These are phyloP conservation scores for Geranium rotundifolium DNA, from an alignment of 345 rosid genomes.

Conservation along the genomic window DNA sequence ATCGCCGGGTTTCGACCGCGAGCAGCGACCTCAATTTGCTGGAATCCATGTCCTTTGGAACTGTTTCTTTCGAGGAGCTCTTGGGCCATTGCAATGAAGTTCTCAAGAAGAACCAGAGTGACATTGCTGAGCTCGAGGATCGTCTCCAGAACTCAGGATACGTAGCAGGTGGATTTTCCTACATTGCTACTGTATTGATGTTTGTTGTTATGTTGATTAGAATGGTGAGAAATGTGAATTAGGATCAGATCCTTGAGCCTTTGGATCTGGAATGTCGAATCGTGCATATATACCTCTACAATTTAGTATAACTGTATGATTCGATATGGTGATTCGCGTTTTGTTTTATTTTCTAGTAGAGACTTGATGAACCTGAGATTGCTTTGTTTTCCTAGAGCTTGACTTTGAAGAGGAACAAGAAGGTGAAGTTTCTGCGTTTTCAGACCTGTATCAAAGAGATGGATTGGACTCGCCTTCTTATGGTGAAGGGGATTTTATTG, in stretches of 20 bases:
- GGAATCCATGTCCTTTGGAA: slow-evolving; percentile 67
- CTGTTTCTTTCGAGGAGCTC: slow-evolving; percentile 77
- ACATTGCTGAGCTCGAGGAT: slow-evolving; percentile 35
- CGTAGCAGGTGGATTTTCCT: slow-evolving; percentile 25
- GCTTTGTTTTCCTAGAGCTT: slow-evolving; percentile 18
- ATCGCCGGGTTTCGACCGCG: slow-evolving; percentile 49
- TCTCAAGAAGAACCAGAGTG: slow-evolving; percentile 38
- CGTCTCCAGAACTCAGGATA: slow-evolving; percentile 35
- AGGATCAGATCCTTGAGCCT: too few relatives aligned
- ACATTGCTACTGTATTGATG: too few relatives aligned
- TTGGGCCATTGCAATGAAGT: slow-evolving; percentile 71
- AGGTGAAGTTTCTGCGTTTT: slow-evolving; percentile 10
- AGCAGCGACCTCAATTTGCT: slow-evolving; percentile 45
- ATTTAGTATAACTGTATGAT: too few relatives aligned
- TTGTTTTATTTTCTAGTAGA: too few relatives aligned
- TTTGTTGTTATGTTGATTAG: too few relatives aligned
- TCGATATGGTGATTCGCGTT: too few relatives aligned
- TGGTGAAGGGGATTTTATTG: slow-evolving; percentile 1
- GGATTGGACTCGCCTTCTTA: slow-evolving; percentile 13
- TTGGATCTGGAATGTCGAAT: too few relatives aligned
- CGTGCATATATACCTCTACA: too few relatives aligned
- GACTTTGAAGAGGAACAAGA: slow-evolving; percentile 24
- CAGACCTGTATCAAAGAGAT: slow-evolving; percentile 13
- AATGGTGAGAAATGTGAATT: too few relatives aligned
- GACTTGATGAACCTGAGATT: neutral